Evolutionary conservation across 495 filamentous ascomycete genomes (phyloP).

Genomic region (Penicillium egyptiacum): DNA sequence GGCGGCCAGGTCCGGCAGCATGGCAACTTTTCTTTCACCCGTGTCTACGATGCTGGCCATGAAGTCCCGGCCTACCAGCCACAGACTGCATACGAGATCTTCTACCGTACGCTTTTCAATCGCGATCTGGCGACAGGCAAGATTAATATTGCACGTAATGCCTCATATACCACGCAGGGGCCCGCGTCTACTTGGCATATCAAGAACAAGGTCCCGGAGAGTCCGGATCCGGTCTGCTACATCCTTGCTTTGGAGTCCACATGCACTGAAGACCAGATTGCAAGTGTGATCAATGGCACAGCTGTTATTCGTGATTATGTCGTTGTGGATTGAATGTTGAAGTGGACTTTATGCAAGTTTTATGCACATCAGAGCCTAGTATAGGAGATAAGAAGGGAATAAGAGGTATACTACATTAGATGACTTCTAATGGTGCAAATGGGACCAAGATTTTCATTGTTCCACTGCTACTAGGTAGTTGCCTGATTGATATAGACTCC

Average conservation of each 20-base stretch:
- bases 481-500: background rate
- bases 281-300: constrained; percentile 44
- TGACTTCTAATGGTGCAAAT: background rate
- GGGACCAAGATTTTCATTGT: background rate
- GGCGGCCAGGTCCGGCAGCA: constrained; percentile 57
- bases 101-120: constrained; percentile 53
- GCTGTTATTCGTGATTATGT: constrained; percentile 53
- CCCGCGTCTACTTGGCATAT: constrained; percentile 52
- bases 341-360: background rate
- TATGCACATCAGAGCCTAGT: background rate
- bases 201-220: constrained; percentile 43
- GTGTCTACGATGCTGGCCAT: constrained; percentile 61
- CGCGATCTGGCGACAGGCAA: constrained; percentile 58
- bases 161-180: constrained; percentile 50
- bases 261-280: constrained; percentile 51
- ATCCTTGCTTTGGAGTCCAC: constrained; percentile 37
- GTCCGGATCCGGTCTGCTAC: constrained; percentile 49
- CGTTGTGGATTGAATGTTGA: constrained; percentile 32
- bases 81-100: constrained; percentile 54
- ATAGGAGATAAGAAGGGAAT: background rate
- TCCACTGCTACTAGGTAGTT: background rate
- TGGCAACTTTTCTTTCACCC: constrained; percentile 59
- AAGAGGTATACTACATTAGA: background rate
- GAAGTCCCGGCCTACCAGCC: constrained; percentile 62
- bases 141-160: constrained; percentile 35